Conservation (phyloP, 331 rosid genomes). For the Telfairia occidentalis region DNA sequence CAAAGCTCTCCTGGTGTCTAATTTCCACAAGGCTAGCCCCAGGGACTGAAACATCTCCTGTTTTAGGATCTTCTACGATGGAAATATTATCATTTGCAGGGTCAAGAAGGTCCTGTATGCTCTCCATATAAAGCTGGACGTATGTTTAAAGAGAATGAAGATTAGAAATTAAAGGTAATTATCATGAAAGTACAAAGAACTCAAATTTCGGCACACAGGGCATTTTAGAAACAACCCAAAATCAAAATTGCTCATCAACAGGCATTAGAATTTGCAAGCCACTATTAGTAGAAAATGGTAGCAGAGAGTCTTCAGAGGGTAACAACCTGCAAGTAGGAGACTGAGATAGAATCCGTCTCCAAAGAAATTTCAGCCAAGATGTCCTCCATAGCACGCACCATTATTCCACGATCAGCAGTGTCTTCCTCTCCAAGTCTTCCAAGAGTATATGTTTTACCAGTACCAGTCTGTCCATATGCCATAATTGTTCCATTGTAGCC, state of each 20-base stretch:
- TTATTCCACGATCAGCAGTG: slow-evolving; percentile 96
- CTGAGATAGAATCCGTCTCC: slow-evolving; percentile 69
- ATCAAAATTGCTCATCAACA: background rate
- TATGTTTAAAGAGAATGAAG: slow-evolving; percentile 16
- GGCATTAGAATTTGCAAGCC: background rate
- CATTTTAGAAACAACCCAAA: background rate
- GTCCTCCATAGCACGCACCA: slow-evolving; percentile 99
- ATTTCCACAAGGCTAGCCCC: slow-evolving; percentile 85
- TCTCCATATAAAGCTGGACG: slow-evolving; percentile 95
- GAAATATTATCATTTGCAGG: slow-evolving; percentile 87
- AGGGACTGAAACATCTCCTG: slow-evolving; percentile 92
- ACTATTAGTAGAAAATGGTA: background rate
- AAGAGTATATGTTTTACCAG: slow-evolving; percentile 94
- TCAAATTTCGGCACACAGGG: background rate
- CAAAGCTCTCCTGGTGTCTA: slow-evolving; percentile 71
- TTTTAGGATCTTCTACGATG: slow-evolving; percentile 87
- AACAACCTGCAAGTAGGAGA: slow-evolving; percentile 86
- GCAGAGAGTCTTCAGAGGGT: slow-evolving; percentile 14
- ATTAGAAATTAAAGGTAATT: slow-evolving; percentile 1
- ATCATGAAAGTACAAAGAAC: background rate
- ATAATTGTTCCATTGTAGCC: slow-evolving; percentile 96
- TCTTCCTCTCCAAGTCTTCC: slow-evolving; percentile 98
- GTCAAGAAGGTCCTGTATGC: slow-evolving; percentile 87
- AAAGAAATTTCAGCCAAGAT: slow-evolving; percentile 63
- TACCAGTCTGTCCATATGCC: slow-evolving; percentile 99